Conservation (phyloP, 306 rosid species). For the Lathyrus aphaca region DNA sequence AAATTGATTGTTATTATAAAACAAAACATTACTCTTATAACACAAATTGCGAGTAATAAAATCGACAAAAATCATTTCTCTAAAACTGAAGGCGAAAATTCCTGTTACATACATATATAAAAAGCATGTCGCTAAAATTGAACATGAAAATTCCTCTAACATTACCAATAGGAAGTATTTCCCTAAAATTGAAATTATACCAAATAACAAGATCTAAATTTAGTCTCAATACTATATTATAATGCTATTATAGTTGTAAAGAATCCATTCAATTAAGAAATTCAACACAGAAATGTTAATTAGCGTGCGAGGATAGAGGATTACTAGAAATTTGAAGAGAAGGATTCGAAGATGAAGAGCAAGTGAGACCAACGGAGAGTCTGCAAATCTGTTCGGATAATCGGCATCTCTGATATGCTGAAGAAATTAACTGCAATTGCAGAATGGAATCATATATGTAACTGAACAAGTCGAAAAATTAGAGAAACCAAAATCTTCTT, state of each 20-base stretch:
- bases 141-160: background rate
- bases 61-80: background rate
- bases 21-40: background rate
- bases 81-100: background rate
- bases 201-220: background rate
- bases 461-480: background rate
- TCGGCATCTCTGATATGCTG: conserved; percentile 79
- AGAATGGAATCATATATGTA: background rate
- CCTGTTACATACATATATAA: background rate
- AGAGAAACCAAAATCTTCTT: background rate
- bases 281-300: conserved; percentile 2
- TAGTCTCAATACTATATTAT: background rate
- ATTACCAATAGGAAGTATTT: background rate
- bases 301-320: conserved; percentile 9
- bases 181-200: background rate
- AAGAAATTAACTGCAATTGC: conserved; percentile 64
- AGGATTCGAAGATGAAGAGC: conserved; percentile 51
- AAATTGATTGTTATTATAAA: conserved; percentile 26
- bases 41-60: background rate
- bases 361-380: conserved; percentile 58
- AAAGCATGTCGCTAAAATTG: background rate
- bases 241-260: background rate
- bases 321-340: conserved; percentile 62
- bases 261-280: background rate
- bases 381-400: conserved; percentile 67